These are phyloP conservation scores for Neofusicoccum parvum DNA, from an alignment of 2,329 filamentous ascomycete species.

Conservation along the genomic window DNA sequence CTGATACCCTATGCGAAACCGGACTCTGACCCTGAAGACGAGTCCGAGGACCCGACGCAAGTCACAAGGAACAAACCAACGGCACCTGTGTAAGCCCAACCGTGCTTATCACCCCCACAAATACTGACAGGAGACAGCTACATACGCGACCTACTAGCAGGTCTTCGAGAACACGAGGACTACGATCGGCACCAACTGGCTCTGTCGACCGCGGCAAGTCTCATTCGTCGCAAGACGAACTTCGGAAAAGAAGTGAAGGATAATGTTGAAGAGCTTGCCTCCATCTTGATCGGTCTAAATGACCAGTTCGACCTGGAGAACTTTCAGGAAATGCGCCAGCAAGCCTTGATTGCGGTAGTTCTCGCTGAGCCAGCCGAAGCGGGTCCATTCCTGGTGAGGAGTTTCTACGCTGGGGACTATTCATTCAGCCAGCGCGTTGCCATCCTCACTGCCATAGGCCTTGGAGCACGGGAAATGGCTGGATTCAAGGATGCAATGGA, in stretches of 20 bases:
- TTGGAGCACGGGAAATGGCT: constrained; percentile 81
- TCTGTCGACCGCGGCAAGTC: constrained; percentile 70
- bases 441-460: constrained; percentile 77
- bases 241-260: constrained; percentile 88
- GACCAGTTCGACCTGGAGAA: constrained; percentile 81
- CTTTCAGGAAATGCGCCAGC: constrained; percentile 74
- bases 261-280: constrained; percentile 78
- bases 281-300: constrained; percentile 75
- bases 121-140: constrained; percentile 52
- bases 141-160: constrained; percentile 78
- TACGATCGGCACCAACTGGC: constrained; percentile 84
- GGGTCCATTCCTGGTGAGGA: constrained; percentile 80
- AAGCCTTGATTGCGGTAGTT: constrained; percentile 80
- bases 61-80: constrained; percentile 80
- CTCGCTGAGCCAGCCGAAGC: constrained; percentile 75
- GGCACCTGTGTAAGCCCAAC: constrained; percentile 64
- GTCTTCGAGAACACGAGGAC: constrained; percentile 77
- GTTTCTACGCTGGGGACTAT: constrained; percentile 90
- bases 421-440: constrained; percentile 82
- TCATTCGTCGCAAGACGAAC: constrained; percentile 85
- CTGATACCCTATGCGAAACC: constrained; percentile 81
- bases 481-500: constrained; percentile 66
- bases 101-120: constrained; percentile 34
- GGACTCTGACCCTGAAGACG: constrained; percentile 85
- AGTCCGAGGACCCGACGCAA: constrained; percentile 88